Evolutionary conservation across 345 rosid species (phyloP).

Genomic region (Cardamine occulta): DNA sequence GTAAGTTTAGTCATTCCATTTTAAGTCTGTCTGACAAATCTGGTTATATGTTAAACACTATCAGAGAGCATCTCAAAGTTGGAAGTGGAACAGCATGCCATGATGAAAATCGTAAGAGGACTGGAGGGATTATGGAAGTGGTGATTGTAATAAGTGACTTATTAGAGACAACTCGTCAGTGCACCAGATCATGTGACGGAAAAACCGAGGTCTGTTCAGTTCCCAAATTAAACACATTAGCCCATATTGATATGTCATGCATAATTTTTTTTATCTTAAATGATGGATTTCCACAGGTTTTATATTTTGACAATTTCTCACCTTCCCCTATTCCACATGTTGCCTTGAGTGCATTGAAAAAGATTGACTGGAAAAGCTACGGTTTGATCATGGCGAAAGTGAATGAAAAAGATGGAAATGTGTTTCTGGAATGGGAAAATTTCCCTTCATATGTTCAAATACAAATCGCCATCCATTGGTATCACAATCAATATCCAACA

Average conservation of each 20-base stretch:
- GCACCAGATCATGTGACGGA: conserved; percentile 48
- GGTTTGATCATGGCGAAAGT: conserved; percentile 61
- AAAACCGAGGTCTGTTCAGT: conserved; percentile 66
- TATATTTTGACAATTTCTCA: conserved; percentile 73
- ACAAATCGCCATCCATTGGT: conserved; percentile 67
- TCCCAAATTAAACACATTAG: neutral
- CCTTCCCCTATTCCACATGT: conserved; percentile 56
- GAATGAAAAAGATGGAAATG: conserved; percentile 53
- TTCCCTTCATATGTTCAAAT: conserved; percentile 60
- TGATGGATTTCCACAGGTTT: conserved; percentile 55
- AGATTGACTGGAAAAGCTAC: conserved; percentile 84
- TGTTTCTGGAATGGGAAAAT: conserved; percentile 70
- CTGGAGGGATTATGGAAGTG: conserved; percentile 65
- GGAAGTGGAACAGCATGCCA: conserved; percentile 67
- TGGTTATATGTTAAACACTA: conserved; percentile 19
- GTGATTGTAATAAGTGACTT: conserved; percentile 67
- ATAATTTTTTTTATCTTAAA: conserved; percentile 26
- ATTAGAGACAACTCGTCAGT: conserved; percentile 50
- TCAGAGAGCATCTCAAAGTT: conserved; percentile 71
- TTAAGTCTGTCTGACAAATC: conserved; percentile 8
- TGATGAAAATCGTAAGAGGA: conserved; percentile 50
- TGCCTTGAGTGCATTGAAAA: conserved; percentile 59
- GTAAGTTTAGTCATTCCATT: conserved; percentile 14
- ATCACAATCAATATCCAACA: conserved; percentile 67
- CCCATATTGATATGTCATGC: conserved; percentile 2